phyloP scores from a whole-genome alignment of 2,329 filamentous ascomycete genomes.

The Fusarium redolens region DNA sequence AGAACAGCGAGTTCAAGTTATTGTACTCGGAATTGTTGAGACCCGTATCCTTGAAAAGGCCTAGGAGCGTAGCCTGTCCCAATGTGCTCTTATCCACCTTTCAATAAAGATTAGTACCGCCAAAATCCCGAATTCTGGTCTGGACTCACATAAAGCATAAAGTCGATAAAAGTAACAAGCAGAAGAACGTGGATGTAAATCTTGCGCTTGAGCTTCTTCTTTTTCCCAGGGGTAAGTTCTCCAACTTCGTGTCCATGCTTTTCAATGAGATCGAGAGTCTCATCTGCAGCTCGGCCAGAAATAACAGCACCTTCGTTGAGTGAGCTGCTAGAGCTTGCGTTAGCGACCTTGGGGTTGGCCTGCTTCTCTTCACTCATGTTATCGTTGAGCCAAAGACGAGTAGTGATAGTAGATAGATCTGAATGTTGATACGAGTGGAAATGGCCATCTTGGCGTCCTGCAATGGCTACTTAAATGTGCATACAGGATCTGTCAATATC shows the following conservation, averaged over 20 bases:
- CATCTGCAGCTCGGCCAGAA: not conserved
- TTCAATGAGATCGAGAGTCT: constrained; percentile 1
- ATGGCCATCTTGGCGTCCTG: not conserved
- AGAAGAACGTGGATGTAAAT: constrained; percentile 2
- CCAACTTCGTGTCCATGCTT: not conserved
- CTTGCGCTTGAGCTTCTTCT: constrained; percentile 3
- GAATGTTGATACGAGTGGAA: not conserved
- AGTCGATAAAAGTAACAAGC: constrained; percentile 1
- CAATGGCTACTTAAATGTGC: not conserved
- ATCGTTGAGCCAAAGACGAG: rapidly evolving
- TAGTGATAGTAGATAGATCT: too few relatives aligned
- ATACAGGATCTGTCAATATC: not conserved
- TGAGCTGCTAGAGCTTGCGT: not conserved
- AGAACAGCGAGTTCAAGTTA: constrained; percentile 4
- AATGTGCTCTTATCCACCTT: not conserved
- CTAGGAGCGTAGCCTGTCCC: not conserved
- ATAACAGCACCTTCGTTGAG: not conserved
- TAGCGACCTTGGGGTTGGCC: not conserved
- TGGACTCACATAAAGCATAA: not conserved
- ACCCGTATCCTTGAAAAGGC: not conserved
- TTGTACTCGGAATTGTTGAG: constrained; percentile 5
- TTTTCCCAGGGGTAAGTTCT: not conserved
- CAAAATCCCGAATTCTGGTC: not conserved
- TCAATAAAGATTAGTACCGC: too few relatives aligned
- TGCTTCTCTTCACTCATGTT: not conserved